These are phyloP conservation scores for Picocystis salinarum DNA, from an alignment of 139 green algal species.

Conservation along the genomic window DNA sequence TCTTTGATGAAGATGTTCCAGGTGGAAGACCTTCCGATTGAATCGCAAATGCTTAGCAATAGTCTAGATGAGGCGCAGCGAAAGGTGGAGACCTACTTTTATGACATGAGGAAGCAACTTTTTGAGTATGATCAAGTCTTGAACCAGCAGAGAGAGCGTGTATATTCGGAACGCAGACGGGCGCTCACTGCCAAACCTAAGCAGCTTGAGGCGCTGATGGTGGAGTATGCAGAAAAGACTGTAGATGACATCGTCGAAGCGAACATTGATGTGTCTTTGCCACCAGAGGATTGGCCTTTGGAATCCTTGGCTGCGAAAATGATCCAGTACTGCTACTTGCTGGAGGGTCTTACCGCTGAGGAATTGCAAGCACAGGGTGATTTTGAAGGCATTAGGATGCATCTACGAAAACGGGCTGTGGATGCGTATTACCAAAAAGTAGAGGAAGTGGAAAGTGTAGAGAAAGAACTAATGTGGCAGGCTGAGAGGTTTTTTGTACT, in stretches of 20 bases:
- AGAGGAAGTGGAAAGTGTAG: conserved; percentile 42
- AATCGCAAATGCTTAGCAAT: conserved; percentile 84
- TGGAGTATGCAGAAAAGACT: conserved; percentile 84
- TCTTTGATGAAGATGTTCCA: conserved; percentile 9
- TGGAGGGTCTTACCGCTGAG: conserved; percentile 43
- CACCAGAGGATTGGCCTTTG: conserved; percentile 57
- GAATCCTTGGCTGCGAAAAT: conserved; percentile 72
- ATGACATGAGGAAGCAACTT: conserved; percentile 89
- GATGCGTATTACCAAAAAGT: conserved; percentile 61
- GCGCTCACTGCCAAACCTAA: conserved; percentile 41
- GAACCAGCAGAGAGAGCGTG: conserved; percentile 87
- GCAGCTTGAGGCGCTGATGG: conserved; percentile 48
- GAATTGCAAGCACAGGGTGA: conserved; percentile 14
- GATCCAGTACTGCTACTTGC: conserved; percentile 46
- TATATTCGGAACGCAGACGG: conserved; percentile 69
- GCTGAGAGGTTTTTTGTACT: not conserved
- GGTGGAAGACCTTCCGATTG: conserved; percentile 90
- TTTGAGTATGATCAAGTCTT: conserved; percentile 90
- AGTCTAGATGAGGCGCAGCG: conserved; percentile 86
- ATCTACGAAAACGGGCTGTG: conserved; percentile 33
- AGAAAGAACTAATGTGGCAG: conserved; percentile 49
- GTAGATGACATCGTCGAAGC: conserved; percentile 93
- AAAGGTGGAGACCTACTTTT: conserved; percentile 95
- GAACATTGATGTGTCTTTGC: conserved; percentile 51
- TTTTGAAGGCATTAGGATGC: conserved; percentile 46